Base-by-base conservation (phyloP, 352 stramenopile species). In the Pythium phragmiticola region DNA sequence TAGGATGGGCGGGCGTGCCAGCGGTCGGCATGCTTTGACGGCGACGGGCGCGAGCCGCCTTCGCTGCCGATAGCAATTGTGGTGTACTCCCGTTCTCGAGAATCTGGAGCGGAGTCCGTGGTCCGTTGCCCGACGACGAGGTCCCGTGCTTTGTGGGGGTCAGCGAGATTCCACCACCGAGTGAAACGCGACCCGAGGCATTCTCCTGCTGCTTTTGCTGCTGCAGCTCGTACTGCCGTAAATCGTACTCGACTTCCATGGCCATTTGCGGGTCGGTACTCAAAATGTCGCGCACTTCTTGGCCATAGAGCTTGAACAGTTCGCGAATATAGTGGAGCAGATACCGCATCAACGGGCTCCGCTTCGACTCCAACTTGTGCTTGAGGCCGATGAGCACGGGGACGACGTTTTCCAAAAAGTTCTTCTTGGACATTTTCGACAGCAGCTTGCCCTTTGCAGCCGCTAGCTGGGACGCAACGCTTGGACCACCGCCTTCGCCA, bases 311-410 rank as follows among this genome's bases (percentile, higher is more conserved):
- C 65, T 94, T 89, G 68, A 98, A 98, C 30, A 99, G 82, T 37
- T 98, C 92, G 43, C 88, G 79, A 26, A 99, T 92, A 70, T 98
- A 99, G 50, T 84, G 75, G 72, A 98, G 95, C 57, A 99, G 69
- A 60, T 98, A 88, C 46, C 92, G 86, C 60, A 98, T 92, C 50
- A 99, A 68, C 0, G 95, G 95, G 58, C 94, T 99, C 53, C 92
- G 87, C 63, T 92, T 97, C 19, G 78, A 81, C 63, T 99, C 94
- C 26, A 99, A 80, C 33, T 94, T 90, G 57, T 93, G 87, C 72
- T 99, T 99, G 34, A 99, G 80, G 17, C 91, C 96, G 57, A 98
- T 97, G 19, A 99, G 73, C 41, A 99, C 95, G 0, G 97, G 97
- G 11, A 99, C 86, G 3, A 99, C 80, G 51, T 98, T 98, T 73